Evolutionary conservation across 441 rosid species (phyloP).

Genomic region (California macrophylla): DNA sequence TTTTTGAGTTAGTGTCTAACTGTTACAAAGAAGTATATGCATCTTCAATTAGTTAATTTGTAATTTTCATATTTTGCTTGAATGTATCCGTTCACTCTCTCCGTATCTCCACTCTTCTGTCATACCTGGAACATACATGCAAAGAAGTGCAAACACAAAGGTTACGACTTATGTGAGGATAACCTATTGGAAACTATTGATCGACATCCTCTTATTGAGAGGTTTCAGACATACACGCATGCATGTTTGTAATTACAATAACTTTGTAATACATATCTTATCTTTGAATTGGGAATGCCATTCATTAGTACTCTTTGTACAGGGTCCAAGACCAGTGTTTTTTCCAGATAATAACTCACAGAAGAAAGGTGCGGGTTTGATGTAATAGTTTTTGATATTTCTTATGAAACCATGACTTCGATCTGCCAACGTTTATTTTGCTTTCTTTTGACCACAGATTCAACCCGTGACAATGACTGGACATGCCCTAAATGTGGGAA

Average conservation of each 20-base stretch:
- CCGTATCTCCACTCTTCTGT: neutral
- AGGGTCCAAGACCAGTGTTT: slow-evolving; percentile 84
- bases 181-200: neutral
- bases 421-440: slow-evolving; percentile 2
- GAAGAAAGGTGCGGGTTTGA: slow-evolving; percentile 48
- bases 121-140: neutral
- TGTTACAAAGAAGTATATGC: neutral
- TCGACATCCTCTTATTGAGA: neutral
- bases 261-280: neutral
- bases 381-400: slow-evolving; percentile 2
- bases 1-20: neutral
- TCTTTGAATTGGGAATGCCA: neutral
- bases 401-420: neutral
- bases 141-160: neutral
- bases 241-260: neutral
- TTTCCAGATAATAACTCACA: slow-evolving; percentile 67
- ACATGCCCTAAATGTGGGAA: slow-evolving; percentile 95
- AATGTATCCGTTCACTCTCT: neutral
- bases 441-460: slow-evolving; percentile 34
- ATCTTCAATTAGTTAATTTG: neutral
- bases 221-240: neutral
- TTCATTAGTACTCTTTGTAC: slow-evolving; percentile 19
- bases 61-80: neutral
- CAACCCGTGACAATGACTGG: slow-evolving; percentile 91
- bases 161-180: neutral